Evolutionary conservation across 1,284 basidiomycete genomes (phyloP).

Genomic region (Ustanciosporium gigantosporum): DNA sequence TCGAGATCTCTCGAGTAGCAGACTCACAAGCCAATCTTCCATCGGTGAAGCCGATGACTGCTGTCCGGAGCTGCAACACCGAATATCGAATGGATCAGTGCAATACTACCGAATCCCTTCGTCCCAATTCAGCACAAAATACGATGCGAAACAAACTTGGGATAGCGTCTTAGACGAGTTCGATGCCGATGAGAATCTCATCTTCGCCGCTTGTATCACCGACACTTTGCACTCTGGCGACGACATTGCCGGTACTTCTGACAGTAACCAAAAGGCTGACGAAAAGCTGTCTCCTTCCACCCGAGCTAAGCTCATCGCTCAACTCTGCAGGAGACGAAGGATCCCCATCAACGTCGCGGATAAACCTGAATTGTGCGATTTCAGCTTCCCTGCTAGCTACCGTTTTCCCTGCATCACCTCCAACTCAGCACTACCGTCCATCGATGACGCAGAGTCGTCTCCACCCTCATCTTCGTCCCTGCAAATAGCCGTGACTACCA

Average conservation of each 20-base stretch:
- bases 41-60: not conserved
- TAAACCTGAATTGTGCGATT: slow-evolving; percentile 82
- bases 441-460: not conserved
- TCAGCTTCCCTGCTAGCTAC: slow-evolving; percentile 83
- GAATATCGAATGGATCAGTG: slow-evolving; percentile 52
- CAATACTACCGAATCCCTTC: slow-evolving; percentile 2
- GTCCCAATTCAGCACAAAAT: slow-evolving; percentile 3
- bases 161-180: slow-evolving; percentile 10
- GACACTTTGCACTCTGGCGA: slow-evolving; percentile 53
- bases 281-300: slow-evolving; percentile 14
- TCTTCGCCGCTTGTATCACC: slow-evolving; percentile 58
- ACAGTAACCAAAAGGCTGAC: not conserved
- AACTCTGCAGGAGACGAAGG: slow-evolving; percentile 59
- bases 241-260: slow-evolving; percentile 3
- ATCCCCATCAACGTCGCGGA: slow-evolving; percentile 87
- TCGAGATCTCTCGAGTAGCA: not conserved
- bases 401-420: slow-evolving; percentile 68
- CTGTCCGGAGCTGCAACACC: slow-evolving; percentile 65
- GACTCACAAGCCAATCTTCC: no score
- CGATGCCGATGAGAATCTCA: slow-evolving; percentile 5
- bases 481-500: slow-evolving; percentile 87
- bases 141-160: slow-evolving; percentile 4
- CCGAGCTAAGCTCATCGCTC: slow-evolving; percentile 38
- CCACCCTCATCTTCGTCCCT: slow-evolving; percentile 65
- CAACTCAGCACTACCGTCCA: not conserved